phyloP scores from a whole-genome alignment of 192 early-diverging fungal genomes.

The Spinellus fusiger region DNA sequence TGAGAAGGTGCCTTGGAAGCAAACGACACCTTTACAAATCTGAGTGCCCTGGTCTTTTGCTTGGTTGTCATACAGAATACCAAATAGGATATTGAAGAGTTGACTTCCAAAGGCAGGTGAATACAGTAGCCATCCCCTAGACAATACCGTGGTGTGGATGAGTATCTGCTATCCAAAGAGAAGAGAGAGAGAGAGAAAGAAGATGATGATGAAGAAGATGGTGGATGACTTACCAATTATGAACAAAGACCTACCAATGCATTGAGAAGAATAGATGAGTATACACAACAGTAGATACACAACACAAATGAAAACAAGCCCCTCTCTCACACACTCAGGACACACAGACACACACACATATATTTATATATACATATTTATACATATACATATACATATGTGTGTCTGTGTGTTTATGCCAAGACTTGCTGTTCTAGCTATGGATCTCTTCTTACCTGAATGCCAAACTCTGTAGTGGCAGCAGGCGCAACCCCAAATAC shows the following conservation, averaged over 20 bases:
- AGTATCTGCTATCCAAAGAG: no score
- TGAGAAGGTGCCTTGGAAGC: slow-evolving; percentile 13
- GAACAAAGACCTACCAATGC: slow-evolving; percentile 15
- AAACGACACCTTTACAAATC: slow-evolving; percentile 3
- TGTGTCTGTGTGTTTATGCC: neutral
- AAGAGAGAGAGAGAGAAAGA: no score
- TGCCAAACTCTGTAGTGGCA: slow-evolving; percentile 18
- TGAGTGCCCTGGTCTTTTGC: slow-evolving; percentile 1
- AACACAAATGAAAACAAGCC: no score
- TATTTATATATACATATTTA: neutral
- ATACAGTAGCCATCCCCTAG: slow-evolving; percentile 19
- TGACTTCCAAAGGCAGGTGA: slow-evolving; percentile 25
- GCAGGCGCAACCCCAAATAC: slow-evolving; percentile 24
- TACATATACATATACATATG: neutral
- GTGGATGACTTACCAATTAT: slow-evolving; percentile 13
- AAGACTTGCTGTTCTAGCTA: neutral
- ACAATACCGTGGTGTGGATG: no score
- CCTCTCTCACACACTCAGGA: neutral
- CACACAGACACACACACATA: neutral
- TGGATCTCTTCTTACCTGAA: slow-evolving; percentile 1
- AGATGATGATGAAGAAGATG: no score
- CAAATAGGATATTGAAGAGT: slow-evolving; percentile 22
- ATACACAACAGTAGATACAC: no score
- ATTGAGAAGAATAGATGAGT: no score
- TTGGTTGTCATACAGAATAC: slow-evolving; percentile 14